Conservation (phyloP, 805 yeast genomes). For the Blastobotrys americana region DNA sequence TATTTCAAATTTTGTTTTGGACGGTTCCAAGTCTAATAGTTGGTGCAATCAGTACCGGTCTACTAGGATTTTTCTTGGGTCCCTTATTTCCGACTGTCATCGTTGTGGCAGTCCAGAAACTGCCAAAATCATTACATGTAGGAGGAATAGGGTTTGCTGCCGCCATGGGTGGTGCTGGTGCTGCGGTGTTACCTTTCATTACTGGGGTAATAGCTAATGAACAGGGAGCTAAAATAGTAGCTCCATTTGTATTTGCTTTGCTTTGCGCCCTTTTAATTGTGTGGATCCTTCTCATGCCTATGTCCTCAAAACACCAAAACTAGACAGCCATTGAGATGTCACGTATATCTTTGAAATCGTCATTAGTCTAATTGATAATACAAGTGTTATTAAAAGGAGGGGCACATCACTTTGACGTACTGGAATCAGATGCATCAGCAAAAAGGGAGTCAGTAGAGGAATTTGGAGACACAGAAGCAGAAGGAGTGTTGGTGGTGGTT, state of each 20-base stretch:
- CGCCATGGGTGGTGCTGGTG: slow-evolving; percentile 78
- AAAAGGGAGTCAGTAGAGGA: too few relatives aligned
- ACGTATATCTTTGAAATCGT: too few relatives aligned
- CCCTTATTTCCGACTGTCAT: slow-evolving; percentile 71
- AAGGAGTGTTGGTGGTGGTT: not conserved
- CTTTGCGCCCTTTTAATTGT: slow-evolving; percentile 20
- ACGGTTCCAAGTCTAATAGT: slow-evolving; percentile 37
- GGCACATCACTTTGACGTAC: too few relatives aligned
- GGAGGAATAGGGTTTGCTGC: slow-evolving; percentile 68
- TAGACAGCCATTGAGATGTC: too few relatives aligned
- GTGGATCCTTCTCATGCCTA: slow-evolving; percentile 18
- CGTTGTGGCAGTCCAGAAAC: slow-evolving; percentile 50
- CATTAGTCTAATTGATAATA: too few relatives aligned
- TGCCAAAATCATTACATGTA: slow-evolving; percentile 56
- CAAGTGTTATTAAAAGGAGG: too few relatives aligned
- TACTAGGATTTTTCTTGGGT: slow-evolving; percentile 56
- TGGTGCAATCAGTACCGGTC: slow-evolving; percentile 41
- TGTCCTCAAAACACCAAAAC: not conserved
- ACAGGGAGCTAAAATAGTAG: slow-evolving; percentile 22
- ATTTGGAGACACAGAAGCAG: too few relatives aligned
- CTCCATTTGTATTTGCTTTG: slow-evolving; percentile 22
- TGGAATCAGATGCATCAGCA: too few relatives aligned
- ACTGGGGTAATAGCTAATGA: slow-evolving; percentile 44
- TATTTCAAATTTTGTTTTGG: slow-evolving; percentile 42
- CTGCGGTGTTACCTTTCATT: slow-evolving; percentile 64